Evolutionary conservation across 495 filamentous ascomycete species (phyloP), one percentile per base, ranked within the genome.

Genomic region (Talaromyces proteolyticus): DNA sequence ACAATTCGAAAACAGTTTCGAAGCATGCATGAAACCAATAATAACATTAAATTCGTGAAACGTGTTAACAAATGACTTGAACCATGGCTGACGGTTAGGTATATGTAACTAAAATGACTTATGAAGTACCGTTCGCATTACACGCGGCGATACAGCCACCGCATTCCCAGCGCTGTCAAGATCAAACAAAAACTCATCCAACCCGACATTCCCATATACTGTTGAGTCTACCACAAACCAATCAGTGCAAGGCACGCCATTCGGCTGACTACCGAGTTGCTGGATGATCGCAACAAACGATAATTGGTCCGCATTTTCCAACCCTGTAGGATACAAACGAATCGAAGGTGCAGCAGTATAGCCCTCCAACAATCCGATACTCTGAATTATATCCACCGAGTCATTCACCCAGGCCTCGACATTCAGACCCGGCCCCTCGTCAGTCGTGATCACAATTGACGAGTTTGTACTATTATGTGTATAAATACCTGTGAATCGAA

Each of bases 251-350:
- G 64, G 64, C 0, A 58, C 64, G 43, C 43, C 41, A 8, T 46
- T 42, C 0, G 36, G 3, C 47, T 51, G 47, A 20, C 49, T 19
- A 8, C 58, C 53, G 19, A 60, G 43, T 16, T 64, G 54, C 44
- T 70, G 67, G 14, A 69, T 64, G 23, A 75, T 63, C 8, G 73
- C 73, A 34, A 73, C 70, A 58, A 74, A 79, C 8, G 68, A 68
- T 0, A 75, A 55, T 45, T 58, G 55, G 4, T 56, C 55, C 2
- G 50, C 22, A 17, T 37, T 54, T 21, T 52, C 34, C 2, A 65
- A 56, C 3, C 62, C 58, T 7, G 76, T 74, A 0, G 78, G 79
- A 47, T 77, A 80, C 12, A 81, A 26, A 17, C 78, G 69, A 4
- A 80, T 60, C 3, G 47, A 47, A 7, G 43, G 49, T 36, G 53